Evolutionary conservation across 768 basidiomycete genomes (phyloP).

Genomic region (Mycena chlorophos): DNA sequence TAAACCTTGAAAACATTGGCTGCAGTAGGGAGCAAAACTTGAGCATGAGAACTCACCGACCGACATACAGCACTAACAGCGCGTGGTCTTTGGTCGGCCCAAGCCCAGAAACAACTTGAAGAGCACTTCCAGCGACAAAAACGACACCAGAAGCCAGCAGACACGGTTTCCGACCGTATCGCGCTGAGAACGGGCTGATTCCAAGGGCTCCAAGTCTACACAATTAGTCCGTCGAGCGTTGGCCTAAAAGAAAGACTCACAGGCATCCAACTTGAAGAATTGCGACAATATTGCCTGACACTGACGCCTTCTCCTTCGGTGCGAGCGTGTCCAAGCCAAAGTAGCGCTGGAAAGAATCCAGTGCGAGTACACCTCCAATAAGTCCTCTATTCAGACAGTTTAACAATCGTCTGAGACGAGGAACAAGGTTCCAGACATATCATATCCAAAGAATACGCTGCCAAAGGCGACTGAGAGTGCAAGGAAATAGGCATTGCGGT

Average conservation of each 20-base stretch:
- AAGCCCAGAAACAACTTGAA: slow-evolving; percentile 46
- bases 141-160: slow-evolving; percentile 46
- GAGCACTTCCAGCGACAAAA: slow-evolving; percentile 48
- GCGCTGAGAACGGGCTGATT: slow-evolving; percentile 40
- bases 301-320: slow-evolving; percentile 37
- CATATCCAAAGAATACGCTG: slow-evolving; percentile 52
- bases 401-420: slow-evolving; percentile 5
- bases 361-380: slow-evolving; percentile 50
- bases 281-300: slow-evolving; percentile 55
- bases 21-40: slow-evolving; percentile 25
- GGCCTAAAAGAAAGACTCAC: slow-evolving; percentile 25
- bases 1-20: slow-evolving; percentile 46
- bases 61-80: slow-evolving; percentile 6
- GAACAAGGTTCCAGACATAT: slow-evolving; percentile 32
- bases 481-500: slow-evolving; percentile 48
- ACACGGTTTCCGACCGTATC: slow-evolving; percentile 48
- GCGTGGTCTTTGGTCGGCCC: slow-evolving; percentile 23
- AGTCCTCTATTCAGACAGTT: slow-evolving; percentile 35
- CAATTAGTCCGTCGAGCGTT: background rate
- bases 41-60: slow-evolving; percentile 6
- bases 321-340: slow-evolving; percentile 46
- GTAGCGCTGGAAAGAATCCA: slow-evolving; percentile 47
- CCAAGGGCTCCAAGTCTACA: slow-evolving; percentile 47
- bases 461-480: slow-evolving; percentile 48
- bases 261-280: slow-evolving; percentile 50